Evolutionary conservation across 192 early-diverging fungal genomes (phyloP).

Genomic region (Ambispora gerdemannii): DNA sequence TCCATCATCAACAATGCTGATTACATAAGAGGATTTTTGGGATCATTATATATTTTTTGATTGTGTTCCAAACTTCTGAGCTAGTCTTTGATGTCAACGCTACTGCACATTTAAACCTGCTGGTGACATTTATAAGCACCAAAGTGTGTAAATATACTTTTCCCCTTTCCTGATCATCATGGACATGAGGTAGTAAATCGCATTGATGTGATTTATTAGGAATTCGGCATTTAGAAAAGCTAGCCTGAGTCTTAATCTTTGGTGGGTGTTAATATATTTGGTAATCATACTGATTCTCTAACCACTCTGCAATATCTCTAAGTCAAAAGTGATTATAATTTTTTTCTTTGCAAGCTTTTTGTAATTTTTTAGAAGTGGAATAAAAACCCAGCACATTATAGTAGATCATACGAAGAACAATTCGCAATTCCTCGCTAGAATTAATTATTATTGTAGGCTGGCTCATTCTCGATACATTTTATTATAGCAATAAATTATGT

Average conservation of each 20-base stretch:
- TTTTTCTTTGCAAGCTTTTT: conserved; percentile 13
- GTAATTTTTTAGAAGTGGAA: neutral
- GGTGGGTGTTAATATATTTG: conserved; percentile 15
- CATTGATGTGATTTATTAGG: conserved; percentile 13
- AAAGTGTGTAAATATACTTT: conserved; percentile 1
- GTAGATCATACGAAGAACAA: neutral
- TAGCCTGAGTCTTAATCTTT: conserved; percentile 3
- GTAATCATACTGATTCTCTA: conserved; percentile 8
- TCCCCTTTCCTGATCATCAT: conserved; percentile 1
- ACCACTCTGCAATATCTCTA: conserved; percentile 6
- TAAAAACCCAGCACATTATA: conserved; percentile 1
- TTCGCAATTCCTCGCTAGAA: neutral
- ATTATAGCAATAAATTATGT: too few relatives aligned
- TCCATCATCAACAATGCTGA: conserved; percentile 13
- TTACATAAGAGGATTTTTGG: conserved; percentile 10
- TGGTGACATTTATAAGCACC: neutral
- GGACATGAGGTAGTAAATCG: neutral
- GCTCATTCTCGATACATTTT: conserved; percentile 6
- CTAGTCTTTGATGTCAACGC: conserved; percentile 17
- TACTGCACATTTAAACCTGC: neutral
- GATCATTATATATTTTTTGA: conserved; percentile 19
- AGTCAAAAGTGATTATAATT: conserved; percentile 14
- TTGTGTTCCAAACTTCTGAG: conserved; percentile 8
- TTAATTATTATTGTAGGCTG: conserved; percentile 7
- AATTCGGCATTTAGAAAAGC: conserved; percentile 4